Evolutionary conservation across 371 early-diverging fungal species (phyloP), one percentile per base, ranked within the genome.

Genomic region (Blakeslea trispora): DNA sequence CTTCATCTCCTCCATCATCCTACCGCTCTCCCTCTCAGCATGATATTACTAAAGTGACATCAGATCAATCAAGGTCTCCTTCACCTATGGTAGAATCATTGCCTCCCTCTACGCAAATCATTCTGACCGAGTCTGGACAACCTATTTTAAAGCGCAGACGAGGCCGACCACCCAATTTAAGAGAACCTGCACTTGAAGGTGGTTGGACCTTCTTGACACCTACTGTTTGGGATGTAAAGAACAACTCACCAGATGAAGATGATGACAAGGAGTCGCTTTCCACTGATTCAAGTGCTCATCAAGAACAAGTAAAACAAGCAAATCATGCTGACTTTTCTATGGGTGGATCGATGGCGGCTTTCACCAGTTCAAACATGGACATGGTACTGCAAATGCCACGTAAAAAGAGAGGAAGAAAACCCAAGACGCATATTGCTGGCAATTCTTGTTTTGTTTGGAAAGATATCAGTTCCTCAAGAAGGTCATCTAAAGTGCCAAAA

Each of bases 401-500:
- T 15, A 75, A 75, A 47, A 79, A 79, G 42, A 59, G 79, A 45
- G 79, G 79, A 1, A 51, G 79, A 17, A 79, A 79, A 54, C 74
- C 79, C 11, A 79, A 79, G 40, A 71, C 68, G 2, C 79, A 75
- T 40, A 69, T 79, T 42, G 71, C 53, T 24, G 79, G 79, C 13
- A 75, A 79, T 54, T 75, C 79, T 18, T 79, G 79, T 44, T 79
- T 79, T 70, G 75, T 75, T 10, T 75, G 75, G 74, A 71, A 69
- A 56, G 64, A 64, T 47, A 55, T 64, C 1, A 37, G 50, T 45
- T 35, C 51, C 37, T 22, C 57, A 3, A 50, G 43, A 19, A 50
- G 50, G 19, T 35, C 50, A 7, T 37, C 39, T 1, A 50, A 50
- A 39, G 37, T 48, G 8, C 24, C 37, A 10, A 55, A 46, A 24